Percentiles rank a stretch among this genome's conserved stretches.
Evolutionary conservation across 2,329 filamentous ascomycete genomes (phyloP).

Genomic region (Torrubiella hemipterigena): DNA sequence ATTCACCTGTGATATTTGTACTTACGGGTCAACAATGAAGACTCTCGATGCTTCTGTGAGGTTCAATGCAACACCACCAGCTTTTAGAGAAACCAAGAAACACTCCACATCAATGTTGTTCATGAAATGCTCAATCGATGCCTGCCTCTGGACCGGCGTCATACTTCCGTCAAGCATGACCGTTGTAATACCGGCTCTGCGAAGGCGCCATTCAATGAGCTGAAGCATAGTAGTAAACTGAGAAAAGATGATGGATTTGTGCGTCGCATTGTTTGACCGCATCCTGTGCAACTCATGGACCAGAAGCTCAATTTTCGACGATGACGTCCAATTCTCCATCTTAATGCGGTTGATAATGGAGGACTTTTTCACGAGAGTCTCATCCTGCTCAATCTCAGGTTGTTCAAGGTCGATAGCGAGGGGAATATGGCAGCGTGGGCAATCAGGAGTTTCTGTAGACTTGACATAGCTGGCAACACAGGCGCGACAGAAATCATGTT

Average conservation of each 20-base stretch:
- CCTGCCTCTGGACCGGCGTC: constrained; percentile 86
- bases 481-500: constrained; percentile 55
- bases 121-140: constrained; percentile 95
- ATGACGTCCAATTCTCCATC: constrained; percentile 98
- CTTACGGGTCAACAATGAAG: constrained; percentile 91
- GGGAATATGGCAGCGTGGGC: constrained; percentile 82
- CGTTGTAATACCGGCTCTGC: constrained; percentile 92
- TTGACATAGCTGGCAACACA: constrained; percentile 46
- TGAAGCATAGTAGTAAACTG: constrained; percentile 97
- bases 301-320: constrained; percentile 93
- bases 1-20: no score
- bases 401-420: constrained; percentile 89
- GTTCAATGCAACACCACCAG: constrained; percentile 90
- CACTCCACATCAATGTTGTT: constrained; percentile 87
- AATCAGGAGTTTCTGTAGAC: constrained; percentile 67
- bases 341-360: constrained; percentile 98
- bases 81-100: constrained; percentile 91
- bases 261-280: constrained; percentile 80
- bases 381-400: constrained; percentile 88
- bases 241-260: constrained; percentile 96
- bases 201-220: constrained; percentile 91
- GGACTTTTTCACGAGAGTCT: constrained; percentile 76
- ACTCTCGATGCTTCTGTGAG: constrained; percentile 89
- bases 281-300: constrained; percentile 90
- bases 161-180: constrained; percentile 98